These are phyloP conservation scores for Phytophthora hibernalis DNA, from an alignment of 352 stramenopile species.

Conservation along the genomic window DNA sequence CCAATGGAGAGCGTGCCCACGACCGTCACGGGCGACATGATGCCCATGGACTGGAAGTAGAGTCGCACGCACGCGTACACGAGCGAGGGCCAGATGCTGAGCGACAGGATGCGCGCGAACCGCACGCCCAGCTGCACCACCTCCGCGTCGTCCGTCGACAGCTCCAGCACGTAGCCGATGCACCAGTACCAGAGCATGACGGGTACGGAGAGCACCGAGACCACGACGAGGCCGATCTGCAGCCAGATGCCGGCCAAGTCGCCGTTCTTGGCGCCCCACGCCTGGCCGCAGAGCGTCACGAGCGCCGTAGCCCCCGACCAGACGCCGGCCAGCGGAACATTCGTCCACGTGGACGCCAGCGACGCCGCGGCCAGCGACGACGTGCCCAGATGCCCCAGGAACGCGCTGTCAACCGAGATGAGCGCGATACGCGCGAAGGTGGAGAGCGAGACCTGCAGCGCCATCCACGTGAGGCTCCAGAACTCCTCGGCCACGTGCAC, in stretches of 20 bases:
- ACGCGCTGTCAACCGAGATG: constrained; percentile 81
- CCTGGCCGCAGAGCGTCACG: constrained; percentile 82
- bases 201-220: constrained; percentile 51
- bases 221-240: constrained; percentile 69
- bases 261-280: constrained; percentile 74
- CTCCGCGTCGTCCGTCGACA: constrained; percentile 69
- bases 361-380: constrained; percentile 78
- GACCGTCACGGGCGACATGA: constrained; percentile 77
- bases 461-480: constrained; percentile 74
- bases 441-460: constrained; percentile 79
- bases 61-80: constrained; percentile 79
- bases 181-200: constrained; percentile 76
- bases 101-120: constrained; percentile 80
- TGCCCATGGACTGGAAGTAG: constrained; percentile 88
- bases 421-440: constrained; percentile 81
- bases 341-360: constrained; percentile 79
- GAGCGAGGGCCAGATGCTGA: constrained; percentile 82
- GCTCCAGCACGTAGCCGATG: constrained; percentile 60
- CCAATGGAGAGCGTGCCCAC: constrained; percentile 74
- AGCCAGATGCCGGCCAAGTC: constrained; percentile 76
- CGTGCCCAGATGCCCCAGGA: constrained; percentile 78
- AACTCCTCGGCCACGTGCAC: constrained; percentile 72
- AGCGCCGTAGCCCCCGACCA: constrained; percentile 77
- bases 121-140: constrained; percentile 72
- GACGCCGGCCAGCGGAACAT: constrained; percentile 68